Evolutionary conservation across 1,139 yeast genomes (phyloP).

Genomic region (Wickerhamomyces sp.): DNA sequence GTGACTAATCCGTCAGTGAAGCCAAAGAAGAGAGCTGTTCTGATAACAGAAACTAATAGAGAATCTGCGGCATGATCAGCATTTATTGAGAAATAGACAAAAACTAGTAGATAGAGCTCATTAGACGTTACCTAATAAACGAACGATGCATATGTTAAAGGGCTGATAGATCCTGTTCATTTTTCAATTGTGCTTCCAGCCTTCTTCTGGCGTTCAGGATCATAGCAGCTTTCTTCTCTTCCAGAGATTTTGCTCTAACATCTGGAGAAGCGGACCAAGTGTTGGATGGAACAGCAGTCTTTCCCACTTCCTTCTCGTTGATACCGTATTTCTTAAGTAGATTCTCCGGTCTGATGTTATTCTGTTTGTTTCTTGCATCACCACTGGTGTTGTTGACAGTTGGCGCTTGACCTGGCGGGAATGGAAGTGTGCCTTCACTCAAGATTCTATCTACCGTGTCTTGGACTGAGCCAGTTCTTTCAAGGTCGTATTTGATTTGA

Average conservation of each 20-base stretch:
- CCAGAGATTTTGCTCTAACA: conserved; percentile 36
- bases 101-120: not conserved
- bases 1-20: conserved; percentile 17
- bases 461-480: conserved; percentile 75
- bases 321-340: conserved; percentile 21
- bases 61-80: conserved; percentile 3
- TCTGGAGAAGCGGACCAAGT: conserved; percentile 35
- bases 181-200: conserved; percentile 28
- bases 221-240: conserved; percentile 46
- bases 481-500: conserved; percentile 63
- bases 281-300: not conserved
- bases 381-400: conserved; percentile 7
- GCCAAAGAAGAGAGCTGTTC: conserved; percentile 41
- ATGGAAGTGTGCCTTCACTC: conserved; percentile 60
- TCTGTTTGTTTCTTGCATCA: conserved; percentile 15
- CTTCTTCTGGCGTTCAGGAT: conserved; percentile 43
- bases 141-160: conserved; percentile 1
- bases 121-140: not conserved
- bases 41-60: not conserved
- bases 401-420: conserved; percentile 49
- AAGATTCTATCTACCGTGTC: conserved; percentile 68
- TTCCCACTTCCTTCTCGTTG: conserved; percentile 6
- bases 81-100: not conserved
- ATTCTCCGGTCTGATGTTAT: conserved; percentile 22
- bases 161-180: conserved; percentile 19